These are phyloP conservation scores for Cyclocybe cylindracea DNA, from an alignment of 768 basidiomycete genomes.

Conservation along the genomic window DNA sequence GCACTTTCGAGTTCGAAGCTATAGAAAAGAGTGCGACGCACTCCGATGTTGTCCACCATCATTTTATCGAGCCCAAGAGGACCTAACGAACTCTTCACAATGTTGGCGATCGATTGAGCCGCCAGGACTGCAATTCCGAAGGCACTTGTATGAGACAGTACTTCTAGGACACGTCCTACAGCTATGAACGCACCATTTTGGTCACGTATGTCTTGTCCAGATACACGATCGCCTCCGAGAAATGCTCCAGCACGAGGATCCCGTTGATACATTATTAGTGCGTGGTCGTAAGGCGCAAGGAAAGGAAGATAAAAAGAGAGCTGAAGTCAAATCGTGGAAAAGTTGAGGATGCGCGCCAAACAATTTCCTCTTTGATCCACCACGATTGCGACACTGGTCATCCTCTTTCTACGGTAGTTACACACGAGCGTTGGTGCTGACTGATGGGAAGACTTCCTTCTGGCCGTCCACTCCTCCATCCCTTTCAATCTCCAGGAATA, in stretches of 20 bases:
- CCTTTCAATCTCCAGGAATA: no score
- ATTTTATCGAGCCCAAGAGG: slow-evolving; percentile 96
- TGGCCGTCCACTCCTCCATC: no score
- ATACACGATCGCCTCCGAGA: slow-evolving; percentile 90
- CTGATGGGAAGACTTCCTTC: no score
- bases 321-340: neutral
- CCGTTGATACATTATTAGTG: slow-evolving; percentile 73
- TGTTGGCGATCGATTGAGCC: slow-evolving; percentile 95
- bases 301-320: slow-evolving; percentile 2
- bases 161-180: slow-evolving; percentile 2
- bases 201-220: slow-evolving; percentile 94
- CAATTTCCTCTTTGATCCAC: no score
- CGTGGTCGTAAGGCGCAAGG: slow-evolving; percentile 2
- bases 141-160: slow-evolving; percentile 14
- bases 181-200: slow-evolving; percentile 80
- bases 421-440: no score
- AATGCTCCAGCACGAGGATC: slow-evolving; percentile 92
- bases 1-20: neutral
- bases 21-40: slow-evolving; percentile 37
- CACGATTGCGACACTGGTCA: no score
- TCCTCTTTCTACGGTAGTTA: no score
- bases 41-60: slow-evolving; percentile 97
- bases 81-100: slow-evolving; percentile 94
- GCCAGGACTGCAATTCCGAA: slow-evolving; percentile 71
- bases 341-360: no score